Evolutionary conservation across 495 filamentous ascomycete genomes (phyloP).

Genomic region (Trypethelium eluteriae): DNA sequence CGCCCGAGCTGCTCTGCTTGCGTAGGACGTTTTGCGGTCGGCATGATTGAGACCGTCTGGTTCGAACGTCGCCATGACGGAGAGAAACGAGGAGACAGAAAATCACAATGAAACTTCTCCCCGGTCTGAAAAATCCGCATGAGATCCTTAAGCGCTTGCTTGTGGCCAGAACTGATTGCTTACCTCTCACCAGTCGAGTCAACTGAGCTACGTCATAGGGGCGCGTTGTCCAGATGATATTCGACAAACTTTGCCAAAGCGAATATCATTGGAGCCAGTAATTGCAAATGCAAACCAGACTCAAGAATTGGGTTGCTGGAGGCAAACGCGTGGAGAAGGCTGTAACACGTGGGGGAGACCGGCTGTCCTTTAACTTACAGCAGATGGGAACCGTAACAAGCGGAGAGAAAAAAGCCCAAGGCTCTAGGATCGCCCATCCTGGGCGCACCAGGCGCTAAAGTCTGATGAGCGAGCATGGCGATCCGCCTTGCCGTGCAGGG

Average conservation of each 20-base stretch:
- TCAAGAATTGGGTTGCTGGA: neutral
- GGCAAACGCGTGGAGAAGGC: neutral
- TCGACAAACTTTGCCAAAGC: neutral
- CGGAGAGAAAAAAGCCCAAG: neutral
- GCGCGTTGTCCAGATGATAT: slow-evolving; percentile 7
- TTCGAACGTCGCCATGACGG: neutral
- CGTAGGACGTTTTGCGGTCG: neutral
- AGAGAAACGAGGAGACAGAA: neutral
- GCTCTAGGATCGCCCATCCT: neutral
- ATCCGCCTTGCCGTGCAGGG: slow-evolving; percentile 7
- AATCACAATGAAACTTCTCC: neutral
- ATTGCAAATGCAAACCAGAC: neutral
- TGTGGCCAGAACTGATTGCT: neutral
- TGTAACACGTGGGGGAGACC: neutral
- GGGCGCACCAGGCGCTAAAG: neutral
- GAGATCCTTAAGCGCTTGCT: neutral
- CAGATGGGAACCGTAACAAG: neutral
- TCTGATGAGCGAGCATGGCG: neutral
- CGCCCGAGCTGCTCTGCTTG: slow-evolving; percentile 8
- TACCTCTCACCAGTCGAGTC: neutral
- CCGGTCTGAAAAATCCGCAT: neutral
- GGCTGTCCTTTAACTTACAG: neutral
- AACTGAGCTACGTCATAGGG: slow-evolving; percentile 3
- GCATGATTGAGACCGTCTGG: slow-evolving; percentile 6
- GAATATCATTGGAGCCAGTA: neutral